These are phyloP conservation scores for Irpex lacteus DNA, from an alignment of 1,284 basidiomycete genomes.

Conservation along the genomic window DNA sequence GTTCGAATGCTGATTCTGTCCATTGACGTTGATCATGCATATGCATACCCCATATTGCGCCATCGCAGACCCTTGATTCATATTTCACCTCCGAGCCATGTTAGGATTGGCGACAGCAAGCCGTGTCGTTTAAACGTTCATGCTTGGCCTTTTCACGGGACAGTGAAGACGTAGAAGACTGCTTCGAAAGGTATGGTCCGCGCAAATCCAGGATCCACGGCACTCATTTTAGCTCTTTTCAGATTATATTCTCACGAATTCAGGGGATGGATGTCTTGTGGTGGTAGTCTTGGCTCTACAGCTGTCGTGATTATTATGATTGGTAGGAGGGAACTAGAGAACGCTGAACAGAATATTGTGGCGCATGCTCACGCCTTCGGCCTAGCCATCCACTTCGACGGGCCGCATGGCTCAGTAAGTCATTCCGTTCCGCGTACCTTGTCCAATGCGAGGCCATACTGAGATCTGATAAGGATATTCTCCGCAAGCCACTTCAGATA, in stretches of 20 bases:
- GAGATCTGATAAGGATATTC: not conserved
- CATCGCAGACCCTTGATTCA: not conserved
- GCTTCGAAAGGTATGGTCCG: too few species aligned
- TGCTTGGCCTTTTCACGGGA: too few species aligned
- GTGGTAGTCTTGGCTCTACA: too few species aligned
- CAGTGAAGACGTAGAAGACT: too few species aligned
- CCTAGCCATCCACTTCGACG: not conserved
- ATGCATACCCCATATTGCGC: not conserved
- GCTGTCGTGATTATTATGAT: too few species aligned
- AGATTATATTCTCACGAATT: too few species aligned
- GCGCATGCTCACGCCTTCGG: not conserved
- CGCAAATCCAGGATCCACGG: too few species aligned
- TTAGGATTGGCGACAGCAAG: not conserved
- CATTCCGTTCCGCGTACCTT: not conserved
- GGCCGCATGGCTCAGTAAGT: not conserved
- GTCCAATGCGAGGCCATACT: not conserved
- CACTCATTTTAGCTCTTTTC: too few species aligned
- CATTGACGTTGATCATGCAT: not conserved
- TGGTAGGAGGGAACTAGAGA: too few species aligned
- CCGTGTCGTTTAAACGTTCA: too few species aligned
- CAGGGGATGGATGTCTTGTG: too few species aligned
- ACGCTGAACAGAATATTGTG: not conserved
- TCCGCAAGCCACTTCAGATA: not conserved
- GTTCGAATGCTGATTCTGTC: not conserved
- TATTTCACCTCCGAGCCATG: not conserved